phyloP scores from a whole-genome alignment of 805 yeast genomes.

The Peterozyma toletana region DNA sequence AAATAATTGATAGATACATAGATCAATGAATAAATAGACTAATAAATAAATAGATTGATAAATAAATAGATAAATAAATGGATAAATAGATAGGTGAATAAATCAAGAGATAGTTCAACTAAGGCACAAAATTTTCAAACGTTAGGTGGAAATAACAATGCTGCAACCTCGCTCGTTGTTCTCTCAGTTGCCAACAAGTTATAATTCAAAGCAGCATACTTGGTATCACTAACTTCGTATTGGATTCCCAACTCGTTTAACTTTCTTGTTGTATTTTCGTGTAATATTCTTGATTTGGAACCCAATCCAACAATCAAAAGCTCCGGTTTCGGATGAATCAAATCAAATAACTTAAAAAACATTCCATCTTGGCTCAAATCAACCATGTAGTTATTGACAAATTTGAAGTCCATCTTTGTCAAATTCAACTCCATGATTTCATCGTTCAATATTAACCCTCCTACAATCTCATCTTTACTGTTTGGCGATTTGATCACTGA shows the following conservation, averaged over 20 bases:
- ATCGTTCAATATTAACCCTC: slow-evolving; percentile 42
- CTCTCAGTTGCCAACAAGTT: slow-evolving; percentile 77
- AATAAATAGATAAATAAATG: background rate
- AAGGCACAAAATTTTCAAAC: slow-evolving; percentile 21
- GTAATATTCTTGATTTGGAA: slow-evolving; percentile 50
- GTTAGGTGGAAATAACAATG: slow-evolving; percentile 65
- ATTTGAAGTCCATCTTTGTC: slow-evolving; percentile 23
- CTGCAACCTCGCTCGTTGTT: slow-evolving; percentile 61
- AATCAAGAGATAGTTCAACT: background rate
- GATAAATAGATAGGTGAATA: background rate
- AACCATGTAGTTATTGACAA: slow-evolving; percentile 27
- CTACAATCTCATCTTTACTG: slow-evolving; percentile 29
- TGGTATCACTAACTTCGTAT: slow-evolving; percentile 59
- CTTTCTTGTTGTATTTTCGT: slow-evolving; percentile 41
- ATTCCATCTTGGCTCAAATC: slow-evolving; percentile 28
- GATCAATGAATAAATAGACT: background rate
- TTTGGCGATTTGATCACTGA: slow-evolving; percentile 37
- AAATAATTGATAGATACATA: no score
- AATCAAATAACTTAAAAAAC: slow-evolving; percentile 42
- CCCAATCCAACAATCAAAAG: slow-evolving; percentile 70
- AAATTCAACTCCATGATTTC: slow-evolving; percentile 59
- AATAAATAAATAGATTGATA: background rate
- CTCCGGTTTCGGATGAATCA: slow-evolving; percentile 73
- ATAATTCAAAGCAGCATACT: slow-evolving; percentile 60
- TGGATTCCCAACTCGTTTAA: slow-evolving; percentile 61